Evolutionary conservation across 1,284 basidiomycete species (phyloP), one percentile per base, ranked within the genome.

Genomic region (Termitomyces sp.): DNA sequence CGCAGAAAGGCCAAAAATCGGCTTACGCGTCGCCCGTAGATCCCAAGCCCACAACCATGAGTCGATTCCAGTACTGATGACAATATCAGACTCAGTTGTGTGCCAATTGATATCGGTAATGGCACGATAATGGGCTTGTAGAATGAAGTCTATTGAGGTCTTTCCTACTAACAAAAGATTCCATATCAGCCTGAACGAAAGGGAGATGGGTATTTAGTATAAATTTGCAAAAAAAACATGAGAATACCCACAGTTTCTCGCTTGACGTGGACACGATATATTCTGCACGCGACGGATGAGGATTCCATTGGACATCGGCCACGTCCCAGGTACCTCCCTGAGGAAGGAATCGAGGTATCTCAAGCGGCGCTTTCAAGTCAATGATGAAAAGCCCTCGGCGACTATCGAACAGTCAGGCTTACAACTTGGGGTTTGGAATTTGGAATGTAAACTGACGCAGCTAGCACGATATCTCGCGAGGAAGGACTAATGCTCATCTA

Each of bases 91-190:
- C 63, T 94, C 86, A 13, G 82, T 80, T 0, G 90, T 89, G 62
- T 94, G 90, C 94, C 95, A 98, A 64, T 98, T 97, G 65, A 97
- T 92, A 65, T 98, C 94, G 2, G 94, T 96, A 60, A 97, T 93
- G 3, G 94, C 92, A 48, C 94, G 85, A 58, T 92, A 91, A 65
- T 97, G 94, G 0, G 90, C 88, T 58, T 88, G 87, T 5, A 97
- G 73, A 39, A 90, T 84, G 67, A 86, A 84, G 67, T 86, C 80
- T 53, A 91, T 93, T n/a, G 78, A 88, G 30, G 79, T 88, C 67
- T 82, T 87, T 50, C 80, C 85, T n/a, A 75, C 72, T 43, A 86
- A 73, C 53, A 81, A 75, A 1, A 99, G 78, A 66, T 99, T 98
- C 96, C 96, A 99, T 57, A 99, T 92, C 5, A 99, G 78, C 46